Evolutionary conservation across 768 basidiomycete species (phyloP).

Genomic region (Agaricus sinodeliciosus): DNA sequence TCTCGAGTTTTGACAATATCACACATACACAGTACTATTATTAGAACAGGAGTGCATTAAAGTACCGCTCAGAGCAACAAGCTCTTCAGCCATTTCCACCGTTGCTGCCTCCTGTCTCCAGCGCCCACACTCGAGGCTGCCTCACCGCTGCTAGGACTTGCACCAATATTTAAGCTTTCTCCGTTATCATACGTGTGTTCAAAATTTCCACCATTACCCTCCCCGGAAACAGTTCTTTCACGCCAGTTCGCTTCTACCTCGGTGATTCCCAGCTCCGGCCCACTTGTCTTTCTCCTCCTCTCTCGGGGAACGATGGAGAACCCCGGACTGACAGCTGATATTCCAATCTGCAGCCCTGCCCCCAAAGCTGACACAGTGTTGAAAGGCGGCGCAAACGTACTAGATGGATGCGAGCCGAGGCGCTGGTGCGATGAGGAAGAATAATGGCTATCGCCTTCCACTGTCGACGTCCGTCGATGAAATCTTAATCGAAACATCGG

Average conservation of each 20-base stretch:
- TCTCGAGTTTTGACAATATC: too few relatives aligned
- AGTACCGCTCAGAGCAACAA: constrained; percentile 3
- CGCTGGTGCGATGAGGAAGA: constrained; percentile 5
- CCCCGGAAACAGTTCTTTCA: constrained; percentile 46
- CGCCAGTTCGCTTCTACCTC: constrained; percentile 14
- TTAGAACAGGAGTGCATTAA: too few relatives aligned
- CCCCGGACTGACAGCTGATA: constrained; percentile 74
- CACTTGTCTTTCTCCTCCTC: constrained; percentile 38
- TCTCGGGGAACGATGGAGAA: constrained; percentile 59
- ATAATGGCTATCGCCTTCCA: background rate
- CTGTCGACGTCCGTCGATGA: constrained; percentile 1
- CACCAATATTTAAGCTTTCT: background rate
- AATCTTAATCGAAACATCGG: background rate
- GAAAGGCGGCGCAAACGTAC: constrained; percentile 26
- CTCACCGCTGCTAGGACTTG: background rate
- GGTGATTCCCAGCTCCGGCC: constrained; percentile 17
- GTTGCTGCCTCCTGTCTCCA: background rate
- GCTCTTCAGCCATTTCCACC: constrained; percentile 25
- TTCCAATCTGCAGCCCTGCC: constrained; percentile 65
- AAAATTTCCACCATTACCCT: constrained; percentile 31
- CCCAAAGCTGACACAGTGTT: constrained; percentile 31
- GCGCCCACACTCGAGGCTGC: background rate
- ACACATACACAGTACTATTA: too few relatives aligned
- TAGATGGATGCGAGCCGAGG: constrained; percentile 3
- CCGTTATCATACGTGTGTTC: background rate